Evolutionary conservation across 306 rosid genomes (phyloP), one percentile per base, ranked within the genome.

Genomic region (Cicer yamashitae): DNA sequence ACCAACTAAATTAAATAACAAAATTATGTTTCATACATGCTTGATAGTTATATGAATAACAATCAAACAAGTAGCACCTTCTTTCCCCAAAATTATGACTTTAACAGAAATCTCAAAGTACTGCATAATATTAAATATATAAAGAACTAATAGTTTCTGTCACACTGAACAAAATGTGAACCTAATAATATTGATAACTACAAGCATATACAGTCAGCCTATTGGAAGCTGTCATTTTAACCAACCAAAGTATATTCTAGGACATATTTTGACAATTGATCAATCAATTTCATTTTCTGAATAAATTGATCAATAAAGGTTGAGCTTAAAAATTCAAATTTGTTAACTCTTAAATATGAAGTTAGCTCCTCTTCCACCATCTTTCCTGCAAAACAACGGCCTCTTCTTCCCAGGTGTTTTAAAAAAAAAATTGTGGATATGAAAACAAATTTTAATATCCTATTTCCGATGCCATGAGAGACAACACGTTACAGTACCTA

Each of bases 401-500:
- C 51, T 48, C 52, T 63, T 25, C 53, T 67, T 22, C 25, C 76
- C 34, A n/a, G 17, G 6, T 7, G 25, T 39, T 63, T 60, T 46
- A 73, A 57, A 22, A 22, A 22, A 22, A 22, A 22, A 20, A 20
- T 41, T 41, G 7, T 60, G 68, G 41, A 5, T 37, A 62, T 7
- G 4, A 38, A 38, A 74, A 67, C 41, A 45, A 62, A 61, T 37
- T 10, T 67, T 38, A 37, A 59, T 78, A 3, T 1, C 50, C 18
- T 62, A 45, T 50, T 67, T 53, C 69, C 44, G 22, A 80, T 40
- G 22, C 47, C 41, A 76, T n/a, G 25, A 46, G 47, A 50, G 34
- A 53, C 71, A 39, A 48, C 51, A 76, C 63, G 72, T 44, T 65
- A 44, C n/a, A 34, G 37, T 63, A 62, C 14, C 14, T 41, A 78